phyloP scores from a whole-genome alignment of 768 basidiomycete species.

The Crucibulum laeve region DNA sequence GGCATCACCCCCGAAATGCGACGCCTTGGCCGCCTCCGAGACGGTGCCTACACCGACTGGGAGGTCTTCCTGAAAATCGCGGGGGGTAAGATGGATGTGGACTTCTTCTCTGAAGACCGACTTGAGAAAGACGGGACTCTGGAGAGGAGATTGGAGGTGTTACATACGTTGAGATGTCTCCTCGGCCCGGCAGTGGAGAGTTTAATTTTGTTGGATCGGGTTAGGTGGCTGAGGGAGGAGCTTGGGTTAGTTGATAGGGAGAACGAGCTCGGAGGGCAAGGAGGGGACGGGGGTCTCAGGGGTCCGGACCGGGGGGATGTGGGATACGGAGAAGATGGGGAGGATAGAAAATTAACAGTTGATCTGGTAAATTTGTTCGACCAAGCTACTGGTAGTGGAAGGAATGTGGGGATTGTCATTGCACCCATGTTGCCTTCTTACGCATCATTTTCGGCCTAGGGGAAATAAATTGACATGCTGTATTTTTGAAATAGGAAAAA shows the following conservation, averaged over 20 bases:
- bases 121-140: constrained; percentile 20
- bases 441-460: too few relatives aligned
- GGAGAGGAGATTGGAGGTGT: constrained; percentile 44
- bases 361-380: constrained; percentile 67
- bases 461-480: too few relatives aligned
- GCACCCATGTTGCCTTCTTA: constrained; percentile 19
- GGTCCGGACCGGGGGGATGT: too few relatives aligned
- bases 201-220: constrained; percentile 58
- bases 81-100: constrained; percentile 21
- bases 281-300: too few relatives aligned
- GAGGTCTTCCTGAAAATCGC: constrained; percentile 34
- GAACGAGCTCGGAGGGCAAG: too few relatives aligned
- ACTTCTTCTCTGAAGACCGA: constrained; percentile 5
- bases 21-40: constrained; percentile 42
- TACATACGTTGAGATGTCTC: constrained; percentile 66
- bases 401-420: constrained; percentile 65
- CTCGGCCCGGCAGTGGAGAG: constrained; percentile 67
- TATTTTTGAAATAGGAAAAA: too few relatives aligned
- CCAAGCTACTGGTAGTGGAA: constrained; percentile 65
- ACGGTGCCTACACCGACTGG: constrained; percentile 48
- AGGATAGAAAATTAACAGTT: constrained; percentile 16
- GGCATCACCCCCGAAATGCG: not conserved
- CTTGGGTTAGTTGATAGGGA: constrained; percentile 22
- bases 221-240: constrained; percentile 48
- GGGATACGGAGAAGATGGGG: too few relatives aligned